Conservation (phyloP, 2,329 filamentous ascomycete genomes). For the Ceratocystis variospora region DNA sequence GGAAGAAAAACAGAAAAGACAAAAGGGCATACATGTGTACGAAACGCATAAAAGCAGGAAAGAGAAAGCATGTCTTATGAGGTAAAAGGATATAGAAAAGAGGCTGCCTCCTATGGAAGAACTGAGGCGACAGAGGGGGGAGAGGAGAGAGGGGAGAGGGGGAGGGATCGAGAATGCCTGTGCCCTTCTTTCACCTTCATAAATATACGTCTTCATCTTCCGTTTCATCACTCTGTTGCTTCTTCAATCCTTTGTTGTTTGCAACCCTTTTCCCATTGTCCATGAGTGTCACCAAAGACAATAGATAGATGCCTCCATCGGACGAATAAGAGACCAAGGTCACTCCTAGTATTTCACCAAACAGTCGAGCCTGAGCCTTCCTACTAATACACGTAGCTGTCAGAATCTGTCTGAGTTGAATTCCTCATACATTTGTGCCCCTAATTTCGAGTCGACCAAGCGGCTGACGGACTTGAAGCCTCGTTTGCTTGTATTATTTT, state of each 20-base stretch:
- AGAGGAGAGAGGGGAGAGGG: too few relatives aligned
- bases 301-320: background rate
- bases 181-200: too few relatives aligned
- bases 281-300: background rate
- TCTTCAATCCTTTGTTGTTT: background rate
- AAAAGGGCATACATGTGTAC: background rate
- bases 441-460: background rate
- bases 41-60: background rate
- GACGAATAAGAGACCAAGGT: background rate
- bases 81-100: background rate
- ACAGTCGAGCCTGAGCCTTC: background rate
- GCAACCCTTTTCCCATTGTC: background rate
- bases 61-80: background rate
- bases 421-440: background rate
- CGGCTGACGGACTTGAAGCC: background rate
- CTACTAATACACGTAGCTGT: background rate
- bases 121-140: too few relatives aligned
- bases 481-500: background rate
- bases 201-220: background rate
- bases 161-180: too few relatives aligned
- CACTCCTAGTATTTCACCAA: background rate
- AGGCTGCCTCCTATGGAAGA: background rate
- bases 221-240: background rate
- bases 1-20: background rate
- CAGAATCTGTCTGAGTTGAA: background rate